These are phyloP conservation scores for Jatropha multifida DNA, from an alignment of 441 rosid genomes.

Conservation along the genomic window DNA sequence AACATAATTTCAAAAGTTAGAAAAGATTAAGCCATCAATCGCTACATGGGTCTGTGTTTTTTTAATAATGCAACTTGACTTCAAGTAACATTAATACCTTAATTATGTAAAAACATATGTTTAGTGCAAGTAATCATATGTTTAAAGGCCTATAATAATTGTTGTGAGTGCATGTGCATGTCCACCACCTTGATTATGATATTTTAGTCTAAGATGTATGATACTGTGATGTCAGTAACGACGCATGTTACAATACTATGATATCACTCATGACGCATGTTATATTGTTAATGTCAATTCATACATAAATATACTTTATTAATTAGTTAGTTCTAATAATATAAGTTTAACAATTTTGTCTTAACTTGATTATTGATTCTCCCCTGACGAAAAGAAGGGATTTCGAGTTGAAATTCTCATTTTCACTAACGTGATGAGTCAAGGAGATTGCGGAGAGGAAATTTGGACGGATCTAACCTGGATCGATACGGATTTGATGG, in stretches of 20 bases:
- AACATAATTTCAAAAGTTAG: constrained; percentile 1
- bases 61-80: constrained; percentile 3
- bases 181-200: neutral
- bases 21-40: too few relatives aligned
- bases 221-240: neutral
- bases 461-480: too few relatives aligned
- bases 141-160: neutral
- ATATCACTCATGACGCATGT: constrained; percentile 15
- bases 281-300: neutral
- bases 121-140: constrained; percentile 3
- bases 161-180: neutral
- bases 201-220: neutral
- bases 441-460: too few relatives aligned
- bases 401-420: too few relatives aligned
- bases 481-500: too few relatives aligned
- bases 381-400: too few relatives aligned
- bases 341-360: neutral
- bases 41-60: neutral
- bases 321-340: neutral
- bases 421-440: too few relatives aligned
- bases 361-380: neutral
- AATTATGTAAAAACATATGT: neutral
- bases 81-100: neutral
- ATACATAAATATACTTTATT: neutral
- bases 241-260: neutral